These are phyloP conservation scores for Tricholomella constricta DNA, from an alignment of 768 basidiomycete species.

Conservation along the genomic window DNA sequence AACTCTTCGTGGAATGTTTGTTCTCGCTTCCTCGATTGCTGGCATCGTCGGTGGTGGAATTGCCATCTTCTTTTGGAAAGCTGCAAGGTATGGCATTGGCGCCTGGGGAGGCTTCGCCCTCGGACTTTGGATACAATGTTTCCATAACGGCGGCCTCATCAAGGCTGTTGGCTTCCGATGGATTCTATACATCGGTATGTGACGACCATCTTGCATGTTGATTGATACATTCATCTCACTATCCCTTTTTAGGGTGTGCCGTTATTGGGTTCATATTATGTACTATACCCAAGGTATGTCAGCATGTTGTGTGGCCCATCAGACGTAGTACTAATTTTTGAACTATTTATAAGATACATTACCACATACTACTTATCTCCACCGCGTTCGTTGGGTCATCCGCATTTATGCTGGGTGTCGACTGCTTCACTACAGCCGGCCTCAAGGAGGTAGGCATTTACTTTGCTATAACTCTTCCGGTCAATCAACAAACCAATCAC, in stretches of 20 bases:
- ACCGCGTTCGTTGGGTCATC: slow-evolving; percentile 91
- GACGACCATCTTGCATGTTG: slow-evolving; percentile 9
- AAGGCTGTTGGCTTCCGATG: slow-evolving; percentile 77
- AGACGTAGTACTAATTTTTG: slow-evolving; percentile 12
- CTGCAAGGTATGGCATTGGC: slow-evolving; percentile 78
- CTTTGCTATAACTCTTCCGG: slow-evolving; percentile 16
- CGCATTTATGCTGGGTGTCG: slow-evolving; percentile 89
- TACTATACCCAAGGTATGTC: slow-evolving; percentile 70
- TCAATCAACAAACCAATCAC: slow-evolving; percentile 1
- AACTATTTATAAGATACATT: slow-evolving; percentile 59
- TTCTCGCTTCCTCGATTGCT: slow-evolving; percentile 77
- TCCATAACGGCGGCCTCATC: slow-evolving; percentile 82
- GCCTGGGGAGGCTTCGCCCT: slow-evolving; percentile 88
- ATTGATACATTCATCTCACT: slow-evolving; percentile 18
- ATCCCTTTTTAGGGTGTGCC: slow-evolving; percentile 53
- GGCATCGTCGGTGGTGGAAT: slow-evolving; percentile 83
- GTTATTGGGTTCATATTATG: slow-evolving; percentile 81
- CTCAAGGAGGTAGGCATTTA: slow-evolving; percentile 77
- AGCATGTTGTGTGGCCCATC: slow-evolving; percentile 7
- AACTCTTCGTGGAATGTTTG: slow-evolving; percentile 87
- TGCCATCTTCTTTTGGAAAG: slow-evolving; percentile 93
- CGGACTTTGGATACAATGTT: slow-evolving; percentile 85
- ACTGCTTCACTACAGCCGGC: slow-evolving; percentile 90
- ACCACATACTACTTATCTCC: slow-evolving; percentile 81
- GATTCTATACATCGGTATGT: slow-evolving; percentile 84